Base-by-base conservation (phyloP, 2,329 filamentous ascomycete genomes). In the Colletotrichum abscissum region DNA sequence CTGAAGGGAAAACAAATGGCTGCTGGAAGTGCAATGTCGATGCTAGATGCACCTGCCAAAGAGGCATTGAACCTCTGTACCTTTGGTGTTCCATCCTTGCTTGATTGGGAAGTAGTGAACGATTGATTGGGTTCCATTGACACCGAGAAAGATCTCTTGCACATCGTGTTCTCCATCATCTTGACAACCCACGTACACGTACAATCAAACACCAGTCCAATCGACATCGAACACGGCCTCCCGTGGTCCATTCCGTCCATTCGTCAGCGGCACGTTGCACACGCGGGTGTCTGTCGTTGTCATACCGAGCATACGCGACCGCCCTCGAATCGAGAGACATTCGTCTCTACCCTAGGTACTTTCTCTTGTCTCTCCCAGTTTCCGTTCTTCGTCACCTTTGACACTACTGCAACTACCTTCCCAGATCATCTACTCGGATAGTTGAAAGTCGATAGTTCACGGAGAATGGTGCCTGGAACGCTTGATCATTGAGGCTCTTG, bases 221-320 rank as follows among this genome's bases (percentile, higher is more conserved):
- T 65, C 52, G 63, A 56, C 63, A 2, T 46, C 33, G 52, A 42
- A 65, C 63, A 65, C 63, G 30, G 52, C 26, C 63, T 46, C 52
- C 63, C 52, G 52, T 57, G 63, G 52, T 52, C 14, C 55, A 26
- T 42, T 52, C 24, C 42, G 22, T 64, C 69, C 66, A 72, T 70
- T 73, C 67, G 67, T 64, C 60, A 73, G 56, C 55, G 67, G 46
- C 55, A 14, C 38, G 56, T 28, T 38, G 14, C 55, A 70, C 67
- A 73, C 66, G 67, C 67, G 67, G 64, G 46, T 35, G 33, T 52
- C 55, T 42, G 60, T 73, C 59, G 46, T 70, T 28, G 62, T 64
- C 35, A 60, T 59, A 73, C 55, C 54, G 33, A 19, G 70, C n/a
- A 57, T n/a, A 52, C 16, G 35, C 22, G 19, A 22, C 42, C 19